Conservation (phyloP, 495 filamentous ascomycete genomes). For the Tuber brumale region DNA sequence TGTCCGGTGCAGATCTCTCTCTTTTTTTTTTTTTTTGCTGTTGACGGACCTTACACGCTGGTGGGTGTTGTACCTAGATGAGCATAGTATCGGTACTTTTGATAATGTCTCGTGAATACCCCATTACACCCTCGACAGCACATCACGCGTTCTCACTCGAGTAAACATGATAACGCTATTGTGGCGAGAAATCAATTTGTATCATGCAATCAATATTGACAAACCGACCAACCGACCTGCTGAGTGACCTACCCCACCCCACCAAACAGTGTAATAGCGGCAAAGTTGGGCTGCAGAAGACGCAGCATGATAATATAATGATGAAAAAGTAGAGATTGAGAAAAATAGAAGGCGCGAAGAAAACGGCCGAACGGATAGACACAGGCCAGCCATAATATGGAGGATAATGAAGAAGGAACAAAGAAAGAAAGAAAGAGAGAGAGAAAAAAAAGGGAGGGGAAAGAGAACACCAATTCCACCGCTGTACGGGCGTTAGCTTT, state of each 20-base stretch:
- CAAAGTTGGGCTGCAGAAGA: not conserved
- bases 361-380: conserved; percentile 15
- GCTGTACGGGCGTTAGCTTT: not conserved
- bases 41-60: not conserved
- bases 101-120: not conserved
- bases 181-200: not conserved
- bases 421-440: not conserved
- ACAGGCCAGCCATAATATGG: conserved; percentile 36
- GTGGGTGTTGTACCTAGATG: not conserved
- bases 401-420: not conserved
- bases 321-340: not conserved
- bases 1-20: not conserved
- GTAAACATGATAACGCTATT: not conserved
- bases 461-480: not conserved
- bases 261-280: not conserved
- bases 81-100: not conserved
- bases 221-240: not conserved
- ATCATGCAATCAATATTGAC: not conserved
- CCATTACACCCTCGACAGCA: not conserved
- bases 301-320: not conserved
- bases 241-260: not conserved
- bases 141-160: not conserved
- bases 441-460: not conserved
- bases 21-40: no score
- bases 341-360: conserved; percentile 7